These are phyloP conservation scores for Scytalidium lignicola DNA, from an alignment of 2,329 filamentous ascomycete genomes.

Conservation along the genomic window DNA sequence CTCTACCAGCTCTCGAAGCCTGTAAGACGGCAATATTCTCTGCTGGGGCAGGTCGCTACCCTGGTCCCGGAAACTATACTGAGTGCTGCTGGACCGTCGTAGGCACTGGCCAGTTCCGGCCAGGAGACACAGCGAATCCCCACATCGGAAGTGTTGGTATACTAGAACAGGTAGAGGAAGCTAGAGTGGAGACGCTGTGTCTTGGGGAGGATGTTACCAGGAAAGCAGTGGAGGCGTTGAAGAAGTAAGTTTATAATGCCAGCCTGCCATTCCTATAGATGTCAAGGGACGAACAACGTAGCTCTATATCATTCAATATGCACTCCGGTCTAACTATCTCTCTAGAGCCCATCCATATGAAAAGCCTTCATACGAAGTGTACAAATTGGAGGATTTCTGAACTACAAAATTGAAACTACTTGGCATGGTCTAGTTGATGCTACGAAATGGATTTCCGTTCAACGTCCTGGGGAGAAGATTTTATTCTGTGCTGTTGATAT, in stretches of 20 bases:
- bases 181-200: slow-evolving; percentile 58
- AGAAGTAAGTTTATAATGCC: slow-evolving; percentile 43
- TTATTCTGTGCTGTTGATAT: too few species aligned
- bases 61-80: slow-evolving; percentile 46
- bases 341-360: slow-evolving; percentile 44
- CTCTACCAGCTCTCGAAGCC: slow-evolving; percentile 36
- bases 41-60: slow-evolving; percentile 51
- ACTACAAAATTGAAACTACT: not conserved
- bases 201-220: slow-evolving; percentile 51
- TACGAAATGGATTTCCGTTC: too few species aligned
- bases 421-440: too few species aligned
- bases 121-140: slow-evolving; percentile 56
- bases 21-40: slow-evolving; percentile 52
- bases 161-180: slow-evolving; percentile 55
- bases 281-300: too few species aligned
- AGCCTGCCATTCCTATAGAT: too few species aligned
- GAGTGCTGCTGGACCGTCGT: slow-evolving; percentile 46
- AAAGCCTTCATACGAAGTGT: slow-evolving; percentile 44
- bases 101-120: slow-evolving; percentile 63
- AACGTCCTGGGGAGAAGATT: too few species aligned
- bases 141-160: slow-evolving; percentile 53
- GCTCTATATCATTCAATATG: too few species aligned
- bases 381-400: slow-evolving; percentile 43
- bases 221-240: slow-evolving; percentile 58
- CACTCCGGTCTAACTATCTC: slow-evolving; percentile 10